Evolutionary conservation across 768 basidiomycete species (phyloP).

Genomic region (Termitomyces bulborhizus): DNA sequence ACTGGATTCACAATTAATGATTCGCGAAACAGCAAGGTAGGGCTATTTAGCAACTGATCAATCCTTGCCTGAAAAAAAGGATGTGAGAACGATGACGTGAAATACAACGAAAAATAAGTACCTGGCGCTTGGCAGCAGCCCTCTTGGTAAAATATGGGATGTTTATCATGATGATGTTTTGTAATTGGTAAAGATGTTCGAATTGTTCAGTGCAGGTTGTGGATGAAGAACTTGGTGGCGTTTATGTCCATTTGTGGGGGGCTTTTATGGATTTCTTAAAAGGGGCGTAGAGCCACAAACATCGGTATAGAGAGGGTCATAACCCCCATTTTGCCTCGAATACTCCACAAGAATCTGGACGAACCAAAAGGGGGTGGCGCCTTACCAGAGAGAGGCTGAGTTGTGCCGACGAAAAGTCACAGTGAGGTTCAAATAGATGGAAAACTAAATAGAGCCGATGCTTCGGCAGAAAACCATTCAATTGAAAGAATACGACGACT

Average conservation of each 20-base stretch:
- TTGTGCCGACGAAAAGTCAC: not conserved
- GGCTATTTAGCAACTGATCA: not conserved
- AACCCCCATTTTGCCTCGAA: not conserved
- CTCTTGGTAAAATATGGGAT: not conserved
- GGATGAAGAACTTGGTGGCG: not conserved
- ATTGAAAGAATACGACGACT: not conserved
- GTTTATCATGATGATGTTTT: not conserved
- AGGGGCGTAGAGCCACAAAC: not conserved
- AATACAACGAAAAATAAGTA: not conserved
- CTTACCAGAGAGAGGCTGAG: not conserved
- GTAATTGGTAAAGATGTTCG: not conserved
- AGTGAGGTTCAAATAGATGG: not conserved
- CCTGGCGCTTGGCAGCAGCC: not conserved
- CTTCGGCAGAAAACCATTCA: not conserved
- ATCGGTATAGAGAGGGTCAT: not conserved
- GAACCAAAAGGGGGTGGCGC: constrained; percentile 5
- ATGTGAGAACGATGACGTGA: not conserved
- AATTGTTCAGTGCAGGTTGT: not conserved
- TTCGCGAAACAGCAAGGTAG: not conserved
- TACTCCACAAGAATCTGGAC: not conserved
- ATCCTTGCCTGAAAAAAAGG: not conserved
- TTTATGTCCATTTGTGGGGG: not conserved
- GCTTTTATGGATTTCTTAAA: not conserved
- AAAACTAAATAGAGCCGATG: not conserved
- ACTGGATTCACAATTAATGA: constrained; percentile 2